Conservation (phyloP, 139 green algal species). For the Picochlorum costavermella region DNA sequence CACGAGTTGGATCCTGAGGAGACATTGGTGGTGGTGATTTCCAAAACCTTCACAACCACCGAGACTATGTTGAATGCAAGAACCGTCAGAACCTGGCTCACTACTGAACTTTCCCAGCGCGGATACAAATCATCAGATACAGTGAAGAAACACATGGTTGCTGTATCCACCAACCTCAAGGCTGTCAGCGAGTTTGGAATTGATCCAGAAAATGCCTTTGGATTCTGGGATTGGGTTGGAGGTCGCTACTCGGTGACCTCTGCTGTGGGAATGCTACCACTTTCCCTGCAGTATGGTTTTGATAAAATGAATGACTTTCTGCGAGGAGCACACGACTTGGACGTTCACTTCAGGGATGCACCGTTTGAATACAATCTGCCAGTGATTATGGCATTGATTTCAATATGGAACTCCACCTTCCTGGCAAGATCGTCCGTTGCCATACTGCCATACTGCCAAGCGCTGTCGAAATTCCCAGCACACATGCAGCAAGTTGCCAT, state of each 20-base stretch:
- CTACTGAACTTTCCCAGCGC: conserved; percentile 50
- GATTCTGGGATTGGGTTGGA: conserved; percentile 98
- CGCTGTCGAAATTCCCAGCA: conserved; percentile 90
- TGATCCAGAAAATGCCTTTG: conserved; percentile 94
- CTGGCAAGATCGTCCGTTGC: conserved; percentile 78
- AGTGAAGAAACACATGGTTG: conserved; percentile 64
- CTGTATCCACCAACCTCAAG: conserved; percentile 97
- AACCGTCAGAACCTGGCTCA: conserved; percentile 84
- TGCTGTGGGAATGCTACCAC: conserved; percentile 91
- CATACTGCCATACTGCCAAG: conserved; percentile 97
- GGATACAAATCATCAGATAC: conserved; percentile 37
- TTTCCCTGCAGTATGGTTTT: conserved; percentile 97
- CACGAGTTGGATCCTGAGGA: conserved; percentile 75
- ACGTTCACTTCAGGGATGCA: conserved; percentile 84
- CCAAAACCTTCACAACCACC: conserved; percentile 99
- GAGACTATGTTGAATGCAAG: conserved; percentile 99
- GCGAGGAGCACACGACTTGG: conserved; percentile 74
- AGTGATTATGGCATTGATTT: conserved; percentile 84
- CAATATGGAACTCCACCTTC: conserved; percentile 96
- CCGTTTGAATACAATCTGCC: conserved; percentile 93
- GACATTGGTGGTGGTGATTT: conserved; percentile 91
- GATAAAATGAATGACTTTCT: conserved; percentile 63
- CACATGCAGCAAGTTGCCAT: conserved; percentile 99
- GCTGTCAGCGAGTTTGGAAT: conserved; percentile 99
- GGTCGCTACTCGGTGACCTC: conserved; percentile 93